A percentile compares a stretch with the other conserved stretches of the same genome.
phyloP scores from a whole-genome alignment of 306 rosid genomes.

The Trifolium repens region DNA sequence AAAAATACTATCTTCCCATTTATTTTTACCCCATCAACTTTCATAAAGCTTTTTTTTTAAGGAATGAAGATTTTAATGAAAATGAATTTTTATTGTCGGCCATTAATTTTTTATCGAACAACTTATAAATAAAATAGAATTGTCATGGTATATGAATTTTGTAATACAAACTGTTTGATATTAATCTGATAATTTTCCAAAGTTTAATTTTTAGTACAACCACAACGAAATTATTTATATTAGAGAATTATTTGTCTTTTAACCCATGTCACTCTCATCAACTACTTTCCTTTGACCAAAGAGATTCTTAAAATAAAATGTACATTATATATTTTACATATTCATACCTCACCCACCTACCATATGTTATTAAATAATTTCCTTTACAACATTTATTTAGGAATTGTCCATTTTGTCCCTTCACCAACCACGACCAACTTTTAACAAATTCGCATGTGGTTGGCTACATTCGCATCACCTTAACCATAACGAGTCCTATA shows the following conservation, averaged over 20 bases:
- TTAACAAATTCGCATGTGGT: constrained; percentile 8
- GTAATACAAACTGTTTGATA: neutral
- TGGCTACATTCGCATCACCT: constrained; percentile 30
- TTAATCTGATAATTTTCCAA: neutral
- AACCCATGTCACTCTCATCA: neutral
- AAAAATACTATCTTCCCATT: neutral
- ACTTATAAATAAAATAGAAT: neutral
- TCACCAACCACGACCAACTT: constrained; percentile 50
- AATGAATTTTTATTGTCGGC: neutral
- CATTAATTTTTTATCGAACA: neutral
- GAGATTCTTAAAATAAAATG: neutral
- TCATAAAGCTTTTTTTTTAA: neutral
- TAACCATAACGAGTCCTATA: constrained; percentile 26
- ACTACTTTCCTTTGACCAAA: neutral
- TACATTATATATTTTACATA: neutral
- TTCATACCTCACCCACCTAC: constrained; percentile 41
- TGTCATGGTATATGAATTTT: neutral
- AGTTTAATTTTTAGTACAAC: neutral
- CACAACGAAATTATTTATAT: neutral
- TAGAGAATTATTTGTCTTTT: neutral
- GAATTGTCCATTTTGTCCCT: constrained; percentile 44
- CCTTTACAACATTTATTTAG: neutral
- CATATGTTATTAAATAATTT: neutral
- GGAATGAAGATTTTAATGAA: neutral
- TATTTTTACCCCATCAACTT: neutral